Evolutionary conservation across 2,329 filamentous ascomycete species (phyloP), one percentile per base, ranked within the genome.

Genomic region (Cladophialophora chaetospira): DNA sequence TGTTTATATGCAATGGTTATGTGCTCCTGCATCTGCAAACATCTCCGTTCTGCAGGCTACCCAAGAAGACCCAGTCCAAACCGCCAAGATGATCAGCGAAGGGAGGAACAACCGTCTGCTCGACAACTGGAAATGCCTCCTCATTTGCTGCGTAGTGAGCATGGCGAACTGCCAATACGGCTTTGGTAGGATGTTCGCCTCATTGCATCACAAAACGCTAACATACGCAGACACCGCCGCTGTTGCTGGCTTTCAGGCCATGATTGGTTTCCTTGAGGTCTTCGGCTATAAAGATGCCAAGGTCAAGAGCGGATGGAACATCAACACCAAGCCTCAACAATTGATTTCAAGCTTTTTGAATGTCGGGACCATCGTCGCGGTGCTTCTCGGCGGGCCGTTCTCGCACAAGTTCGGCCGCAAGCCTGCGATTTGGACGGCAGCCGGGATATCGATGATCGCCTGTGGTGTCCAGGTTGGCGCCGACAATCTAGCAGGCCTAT

Each of bases 121-220:
- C 28, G 49, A 53, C 31, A 60, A 79, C 58, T 64, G 73, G 54
- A 79, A 76, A 72, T 79, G 77, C 55, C 68, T 79, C 11, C 35
- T 72, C 9, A 76, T 79, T 57, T 79, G 77, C 65, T 73, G 71
- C 45, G 69, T 73, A 11, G 74, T 80, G 10, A 73, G 77, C 4
- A 71, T 77, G 26, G 77, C 77, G 4, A 79, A 78, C 59, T 77
- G 79, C 72, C 77, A 82, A 62, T 81, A 81, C 65, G 78, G 78
- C 2, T 73, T 81, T 5, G 78, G 81, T 66, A 75, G 71, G 8
- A 72, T 74, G 2, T 72, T 73, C 9, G 70, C 80, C 0, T 74
- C 73, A 5, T 74, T 4, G 11, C 10, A 19, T 4, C 15, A 6
- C 6, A 21, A 9, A 33, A 17, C 10, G 40, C 50, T 53, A 45